These are phyloP conservation scores for Mycogone perniciosa DNA, from an alignment of 2,329 filamentous ascomycete genomes.

Conservation along the genomic window DNA sequence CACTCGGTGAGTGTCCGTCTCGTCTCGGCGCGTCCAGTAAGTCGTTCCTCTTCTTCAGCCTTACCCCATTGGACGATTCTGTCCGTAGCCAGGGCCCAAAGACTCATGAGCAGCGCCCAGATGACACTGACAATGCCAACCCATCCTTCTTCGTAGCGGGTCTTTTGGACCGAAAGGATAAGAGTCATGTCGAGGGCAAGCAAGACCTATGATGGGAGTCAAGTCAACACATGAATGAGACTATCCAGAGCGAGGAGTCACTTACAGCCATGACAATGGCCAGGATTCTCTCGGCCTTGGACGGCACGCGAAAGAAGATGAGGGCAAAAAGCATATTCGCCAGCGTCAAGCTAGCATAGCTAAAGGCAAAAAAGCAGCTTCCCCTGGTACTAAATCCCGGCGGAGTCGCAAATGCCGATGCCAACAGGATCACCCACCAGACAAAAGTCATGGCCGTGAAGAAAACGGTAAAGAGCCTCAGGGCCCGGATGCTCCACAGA, in stretches of 20 bases:
- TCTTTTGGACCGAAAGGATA: constrained; percentile 65
- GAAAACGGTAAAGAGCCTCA: constrained; percentile 70
- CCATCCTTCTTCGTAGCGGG: constrained; percentile 82
- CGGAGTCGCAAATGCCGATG: constrained; percentile 84
- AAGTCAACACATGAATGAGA: constrained; percentile 46
- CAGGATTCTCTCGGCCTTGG: constrained; percentile 68
- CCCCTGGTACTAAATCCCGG: constrained; percentile 80
- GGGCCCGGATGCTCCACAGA: constrained; percentile 78
- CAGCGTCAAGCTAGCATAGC: constrained; percentile 72
- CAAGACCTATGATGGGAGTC: constrained; percentile 22
- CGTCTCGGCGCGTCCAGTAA: constrained; percentile 84
- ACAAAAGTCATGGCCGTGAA: constrained; percentile 70
- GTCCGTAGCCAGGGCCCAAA: constrained; percentile 76
- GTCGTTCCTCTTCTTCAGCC: constrained; percentile 80
- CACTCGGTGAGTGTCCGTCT: constrained; percentile 78
- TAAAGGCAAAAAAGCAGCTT: constrained; percentile 87
- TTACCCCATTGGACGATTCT: constrained; percentile 87
- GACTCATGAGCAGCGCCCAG: constrained; percentile 71
- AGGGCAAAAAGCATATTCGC: constrained; percentile 70
- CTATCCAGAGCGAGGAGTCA: background rate
- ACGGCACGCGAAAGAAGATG: constrained; percentile 83
- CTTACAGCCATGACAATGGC: constrained; percentile 56
- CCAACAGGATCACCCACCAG: constrained; percentile 91
- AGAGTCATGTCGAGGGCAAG: constrained; percentile 64
- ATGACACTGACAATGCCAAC: constrained; percentile 79